These are phyloP conservation scores for Termitomyces sp. DNA, from an alignment of 768 basidiomycete species.

Conservation along the genomic window DNA sequence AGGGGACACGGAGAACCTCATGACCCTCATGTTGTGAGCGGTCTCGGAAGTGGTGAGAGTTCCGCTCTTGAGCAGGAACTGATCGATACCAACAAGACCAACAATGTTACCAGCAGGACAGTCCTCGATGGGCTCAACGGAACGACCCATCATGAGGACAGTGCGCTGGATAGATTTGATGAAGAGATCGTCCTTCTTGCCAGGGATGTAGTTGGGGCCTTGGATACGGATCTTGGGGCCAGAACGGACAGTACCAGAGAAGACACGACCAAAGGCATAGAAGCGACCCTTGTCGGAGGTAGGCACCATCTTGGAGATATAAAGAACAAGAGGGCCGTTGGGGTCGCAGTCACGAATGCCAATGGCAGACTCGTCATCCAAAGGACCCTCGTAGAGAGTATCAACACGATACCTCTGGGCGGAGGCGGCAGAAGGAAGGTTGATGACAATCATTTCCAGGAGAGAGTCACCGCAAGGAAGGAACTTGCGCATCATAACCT, in stretches of 20 bases:
- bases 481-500: constrained; percentile 98
- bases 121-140: constrained; percentile 97
- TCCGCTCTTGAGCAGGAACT: constrained; percentile 99
- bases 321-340: constrained; percentile 91
- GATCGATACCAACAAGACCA: constrained; percentile 99
- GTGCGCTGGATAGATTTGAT: constrained; percentile 98
- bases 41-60: constrained; percentile 97
- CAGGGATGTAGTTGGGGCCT: constrained; percentile 96
- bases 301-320: constrained; percentile 99
- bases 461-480: constrained; percentile 96
- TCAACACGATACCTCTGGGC: constrained; percentile 98
- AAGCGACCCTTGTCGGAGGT: constrained; percentile 99
- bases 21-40: constrained; percentile 99
- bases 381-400: constrained; percentile 98
- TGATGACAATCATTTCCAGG: constrained; percentile 99
- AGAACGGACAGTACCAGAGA: constrained; percentile 93
- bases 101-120: constrained; percentile 98
- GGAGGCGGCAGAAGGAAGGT: constrained; percentile 93
- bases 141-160: constrained; percentile 99
- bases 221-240: constrained; percentile 99
- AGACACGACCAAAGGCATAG: constrained; percentile 99
- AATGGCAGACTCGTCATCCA: constrained; percentile 99
- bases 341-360: constrained; percentile 98
- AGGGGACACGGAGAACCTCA: constrained; percentile 99
- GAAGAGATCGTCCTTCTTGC: constrained; percentile 97